A percentile compares a stretch with the other conserved stretches of the same genome.
Conservation (phyloP, 805 yeast species). For the Jamesozyma spencerorum region DNA sequence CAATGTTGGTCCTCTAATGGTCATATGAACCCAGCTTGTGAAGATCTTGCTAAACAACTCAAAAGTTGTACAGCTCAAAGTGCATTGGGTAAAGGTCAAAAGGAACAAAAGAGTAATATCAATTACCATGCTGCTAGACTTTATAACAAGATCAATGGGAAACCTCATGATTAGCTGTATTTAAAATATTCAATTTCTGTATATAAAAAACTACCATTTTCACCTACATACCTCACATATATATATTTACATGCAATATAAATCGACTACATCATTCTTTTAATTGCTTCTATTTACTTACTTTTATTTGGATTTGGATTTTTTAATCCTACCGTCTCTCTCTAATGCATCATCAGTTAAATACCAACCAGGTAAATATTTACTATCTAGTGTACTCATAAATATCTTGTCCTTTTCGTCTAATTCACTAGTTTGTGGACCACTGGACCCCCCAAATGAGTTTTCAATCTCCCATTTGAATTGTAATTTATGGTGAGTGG, state of each 20-base stretch:
- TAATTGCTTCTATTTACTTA: not conserved
- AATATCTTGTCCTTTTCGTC: conserved; percentile 8
- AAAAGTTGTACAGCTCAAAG: conserved; percentile 57
- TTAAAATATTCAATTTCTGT: not conserved
- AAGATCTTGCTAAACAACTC: conserved; percentile 54
- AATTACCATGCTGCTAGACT: conserved; percentile 47
- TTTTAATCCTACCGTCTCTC: conserved; percentile 27
- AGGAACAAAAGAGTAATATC: conserved; percentile 34
- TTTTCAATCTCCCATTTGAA: conserved; percentile 25
- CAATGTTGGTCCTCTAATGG: conserved; percentile 97
- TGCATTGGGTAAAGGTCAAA: conserved; percentile 20
- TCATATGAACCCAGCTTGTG: conserved; percentile 65
- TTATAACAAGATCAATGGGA: conserved; percentile 41
- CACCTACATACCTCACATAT: too few relatives aligned
- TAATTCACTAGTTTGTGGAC: conserved; percentile 5
- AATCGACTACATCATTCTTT: not conserved
- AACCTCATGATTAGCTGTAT: conserved; percentile 30
- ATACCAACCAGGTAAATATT: conserved; percentile 29
- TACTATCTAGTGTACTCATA: not conserved
- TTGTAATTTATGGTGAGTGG: not conserved
- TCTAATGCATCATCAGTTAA: conserved; percentile 24
- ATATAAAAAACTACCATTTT: too few relatives aligned
- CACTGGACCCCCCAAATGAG: conserved; percentile 6
- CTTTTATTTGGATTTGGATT: not conserved
- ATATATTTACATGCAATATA: not conserved